These are phyloP conservation scores for Amphichorda felina DNA, from an alignment of 2,329 filamentous ascomycete genomes.

Conservation along the genomic window DNA sequence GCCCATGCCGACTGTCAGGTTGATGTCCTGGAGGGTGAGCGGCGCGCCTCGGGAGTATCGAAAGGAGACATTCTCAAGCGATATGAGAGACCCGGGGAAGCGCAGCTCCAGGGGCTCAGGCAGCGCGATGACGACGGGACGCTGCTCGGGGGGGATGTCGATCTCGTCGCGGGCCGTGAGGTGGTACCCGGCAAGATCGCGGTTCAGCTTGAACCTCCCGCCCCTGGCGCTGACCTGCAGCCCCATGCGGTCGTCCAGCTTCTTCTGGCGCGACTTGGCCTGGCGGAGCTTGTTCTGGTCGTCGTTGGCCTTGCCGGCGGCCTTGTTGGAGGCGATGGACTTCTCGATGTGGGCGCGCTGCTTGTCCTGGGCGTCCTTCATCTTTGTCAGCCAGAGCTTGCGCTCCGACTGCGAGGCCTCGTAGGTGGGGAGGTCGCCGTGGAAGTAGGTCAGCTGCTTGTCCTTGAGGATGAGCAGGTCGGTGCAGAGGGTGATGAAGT, in stretches of 20 bases:
- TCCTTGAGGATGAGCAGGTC: constrained; percentile 69
- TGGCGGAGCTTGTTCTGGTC: constrained; percentile 71
- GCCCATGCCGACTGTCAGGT: constrained; percentile 58
- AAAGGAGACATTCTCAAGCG: constrained; percentile 57
- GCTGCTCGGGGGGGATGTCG: constrained; percentile 54
- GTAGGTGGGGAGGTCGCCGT: constrained; percentile 62
- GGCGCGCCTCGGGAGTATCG: constrained; percentile 36
- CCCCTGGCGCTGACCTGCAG: constrained; percentile 62
- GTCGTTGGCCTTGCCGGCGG: constrained; percentile 58
- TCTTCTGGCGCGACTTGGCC: constrained; percentile 75
- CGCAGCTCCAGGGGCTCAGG: constrained; percentile 57
- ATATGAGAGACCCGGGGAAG: constrained; percentile 64
- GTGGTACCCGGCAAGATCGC: constrained; percentile 56
- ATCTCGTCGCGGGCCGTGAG: constrained; percentile 51
- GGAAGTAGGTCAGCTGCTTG: constrained; percentile 60
- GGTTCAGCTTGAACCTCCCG: constrained; percentile 68
- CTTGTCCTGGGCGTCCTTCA: constrained; percentile 74
- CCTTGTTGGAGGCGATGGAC: constrained; percentile 54
- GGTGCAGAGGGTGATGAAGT: constrained; percentile 66
- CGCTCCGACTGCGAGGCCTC: constrained; percentile 57
- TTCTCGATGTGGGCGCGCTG: constrained; percentile 73
- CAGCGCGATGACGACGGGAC: constrained; percentile 42
- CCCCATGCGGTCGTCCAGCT: constrained; percentile 71
- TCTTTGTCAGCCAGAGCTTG: constrained; percentile 54
- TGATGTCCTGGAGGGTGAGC: constrained; percentile 47